Conservation (phyloP, 2,329 filamentous ascomycete species). For the Dothidotthia symphoricarpi region DNA sequence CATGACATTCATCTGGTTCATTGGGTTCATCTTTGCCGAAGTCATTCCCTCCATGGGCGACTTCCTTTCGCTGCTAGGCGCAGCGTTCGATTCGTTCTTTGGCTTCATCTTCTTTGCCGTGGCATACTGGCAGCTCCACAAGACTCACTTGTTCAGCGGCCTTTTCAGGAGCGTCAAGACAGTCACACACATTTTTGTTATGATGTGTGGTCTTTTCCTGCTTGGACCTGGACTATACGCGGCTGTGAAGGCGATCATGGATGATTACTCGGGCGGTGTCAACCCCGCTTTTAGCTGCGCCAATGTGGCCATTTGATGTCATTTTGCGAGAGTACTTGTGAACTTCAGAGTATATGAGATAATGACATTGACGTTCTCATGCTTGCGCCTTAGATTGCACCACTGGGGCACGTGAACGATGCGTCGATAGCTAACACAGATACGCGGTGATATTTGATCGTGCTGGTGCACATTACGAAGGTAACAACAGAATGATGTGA, state of each 20-base stretch:
- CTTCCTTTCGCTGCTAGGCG: slow-evolving; percentile 66
- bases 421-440: too few species aligned
- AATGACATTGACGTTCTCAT: too few species aligned
- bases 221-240: slow-evolving; percentile 55
- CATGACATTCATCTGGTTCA: slow-evolving; percentile 69
- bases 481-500: too few species aligned
- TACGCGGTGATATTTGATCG: too few species aligned
- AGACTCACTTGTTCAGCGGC: slow-evolving; percentile 55
- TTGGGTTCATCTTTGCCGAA: slow-evolving; percentile 85
- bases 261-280: slow-evolving; percentile 48
- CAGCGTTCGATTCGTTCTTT: slow-evolving; percentile 85
- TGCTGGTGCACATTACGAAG: too few species aligned
- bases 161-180: slow-evolving; percentile 44
- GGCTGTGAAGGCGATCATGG: slow-evolving; percentile 53
- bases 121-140: slow-evolving; percentile 73
- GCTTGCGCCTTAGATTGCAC: too few species aligned
- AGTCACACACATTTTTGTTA: slow-evolving; percentile 47
- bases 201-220: slow-evolving; percentile 50
- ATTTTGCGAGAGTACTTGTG: too few species aligned
- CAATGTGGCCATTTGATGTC: slow-evolving; percentile 49
- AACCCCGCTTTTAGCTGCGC: slow-evolving; percentile 53
- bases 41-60: slow-evolving; percentile 90
- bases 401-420: too few species aligned
- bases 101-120: slow-evolving; percentile 93
- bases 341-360: too few species aligned